Conservation (phyloP, 495 filamentous ascomycete genomes). For the Daldinia loculata region DNA sequence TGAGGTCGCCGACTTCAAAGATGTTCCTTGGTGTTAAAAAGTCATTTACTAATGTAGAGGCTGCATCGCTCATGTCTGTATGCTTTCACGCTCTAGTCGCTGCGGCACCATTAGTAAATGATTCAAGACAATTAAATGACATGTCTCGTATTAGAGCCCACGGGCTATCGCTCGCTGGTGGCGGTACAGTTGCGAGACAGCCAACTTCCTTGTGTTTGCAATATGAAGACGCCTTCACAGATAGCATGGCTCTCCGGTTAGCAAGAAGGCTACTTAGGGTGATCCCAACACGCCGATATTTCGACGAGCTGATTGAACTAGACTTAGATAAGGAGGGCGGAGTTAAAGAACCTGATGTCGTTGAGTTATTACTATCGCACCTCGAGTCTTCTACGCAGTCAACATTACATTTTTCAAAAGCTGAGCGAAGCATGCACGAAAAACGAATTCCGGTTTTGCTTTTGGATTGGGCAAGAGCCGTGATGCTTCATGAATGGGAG, state of each 20-base stretch:
- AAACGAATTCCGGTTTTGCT: slow-evolving; percentile 63
- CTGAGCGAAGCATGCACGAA: slow-evolving; percentile 59
- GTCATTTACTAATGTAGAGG: slow-evolving; percentile 53
- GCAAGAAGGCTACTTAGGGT: slow-evolving; percentile 60
- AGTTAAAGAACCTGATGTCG: slow-evolving; percentile 51
- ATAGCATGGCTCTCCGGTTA: slow-evolving; percentile 60
- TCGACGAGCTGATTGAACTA: slow-evolving; percentile 53
- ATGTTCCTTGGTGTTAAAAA: slow-evolving; percentile 50
- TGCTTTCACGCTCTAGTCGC: slow-evolving; percentile 64
- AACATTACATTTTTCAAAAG: slow-evolving; percentile 56
- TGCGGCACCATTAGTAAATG: slow-evolving; percentile 58
- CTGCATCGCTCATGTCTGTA: slow-evolving; percentile 60
- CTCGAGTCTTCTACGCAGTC: slow-evolving; percentile 55
- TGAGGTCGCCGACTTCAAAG: slow-evolving; percentile 52
- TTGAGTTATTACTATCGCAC: slow-evolving; percentile 58
- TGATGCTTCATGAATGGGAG: slow-evolving; percentile 81
- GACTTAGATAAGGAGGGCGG: slow-evolving; percentile 41
- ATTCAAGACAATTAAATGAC: slow-evolving; percentile 54
- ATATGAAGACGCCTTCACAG: slow-evolving; percentile 64
- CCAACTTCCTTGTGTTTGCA: slow-evolving; percentile 58
- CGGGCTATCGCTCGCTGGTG: slow-evolving; percentile 50
- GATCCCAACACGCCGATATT: slow-evolving; percentile 58
- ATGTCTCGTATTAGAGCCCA: slow-evolving; percentile 63
- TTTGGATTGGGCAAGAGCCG: slow-evolving; percentile 80
- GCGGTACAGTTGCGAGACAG: slow-evolving; percentile 49